These are phyloP conservation scores for Dactylis glomerata DNA, from an alignment of 176 grass and related monocot genomes.

Conservation along the genomic window DNA sequence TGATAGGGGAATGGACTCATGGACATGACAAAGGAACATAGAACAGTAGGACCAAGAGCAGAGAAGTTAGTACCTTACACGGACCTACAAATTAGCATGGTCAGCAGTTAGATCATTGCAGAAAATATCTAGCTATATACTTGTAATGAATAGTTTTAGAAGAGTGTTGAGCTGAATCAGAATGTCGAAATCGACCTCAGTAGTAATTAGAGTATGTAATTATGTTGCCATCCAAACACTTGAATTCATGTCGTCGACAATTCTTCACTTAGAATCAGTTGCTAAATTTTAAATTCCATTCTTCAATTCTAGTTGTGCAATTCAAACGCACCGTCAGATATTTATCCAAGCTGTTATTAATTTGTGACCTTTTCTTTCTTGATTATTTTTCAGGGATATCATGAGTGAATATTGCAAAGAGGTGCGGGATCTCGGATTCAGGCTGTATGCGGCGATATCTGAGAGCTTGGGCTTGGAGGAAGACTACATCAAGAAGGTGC, in stretches of 20 bases:
- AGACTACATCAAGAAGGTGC: constrained; percentile 38
- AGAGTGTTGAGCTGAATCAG: background rate
- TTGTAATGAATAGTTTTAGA: background rate
- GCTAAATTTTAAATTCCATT: background rate
- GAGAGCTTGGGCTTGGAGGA: constrained; percentile 61
- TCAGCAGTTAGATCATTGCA: background rate
- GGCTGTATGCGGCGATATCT: constrained; percentile 53
- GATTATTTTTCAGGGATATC: constrained; percentile 34
- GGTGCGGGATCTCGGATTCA: constrained; percentile 51
- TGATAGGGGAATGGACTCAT: background rate
- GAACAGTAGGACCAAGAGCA: background rate
- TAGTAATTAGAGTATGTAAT: background rate
- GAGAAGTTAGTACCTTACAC: background rate
- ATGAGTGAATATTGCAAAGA: constrained; percentile 60
- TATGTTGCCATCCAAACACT: background rate
- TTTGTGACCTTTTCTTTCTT: background rate
- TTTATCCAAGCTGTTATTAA: background rate
- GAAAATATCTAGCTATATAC: background rate
- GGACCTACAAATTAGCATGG: background rate
- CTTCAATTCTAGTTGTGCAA: background rate
- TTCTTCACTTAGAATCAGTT: background rate
- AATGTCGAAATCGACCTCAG: background rate
- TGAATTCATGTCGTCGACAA: background rate
- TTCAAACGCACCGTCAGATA: background rate
- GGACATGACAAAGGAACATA: background rate